Conservation (phyloP, 2,329 filamentous ascomycete genomes). For the Boeremia lycopersici region DNA sequence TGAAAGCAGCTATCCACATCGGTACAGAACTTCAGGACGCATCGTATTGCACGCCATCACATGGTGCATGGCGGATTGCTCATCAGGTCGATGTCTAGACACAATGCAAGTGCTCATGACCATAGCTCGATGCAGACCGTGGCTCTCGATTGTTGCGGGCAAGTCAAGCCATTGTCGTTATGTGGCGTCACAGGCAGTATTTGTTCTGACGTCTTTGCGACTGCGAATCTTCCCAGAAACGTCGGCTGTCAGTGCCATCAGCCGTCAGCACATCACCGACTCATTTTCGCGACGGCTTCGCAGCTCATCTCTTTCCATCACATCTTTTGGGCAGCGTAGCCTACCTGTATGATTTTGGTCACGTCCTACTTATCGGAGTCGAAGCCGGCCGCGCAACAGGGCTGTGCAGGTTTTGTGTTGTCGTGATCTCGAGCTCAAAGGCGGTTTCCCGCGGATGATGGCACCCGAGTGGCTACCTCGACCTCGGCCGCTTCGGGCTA, state of each 20-base stretch:
- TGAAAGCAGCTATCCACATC: no score
- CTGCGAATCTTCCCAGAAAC: background rate
- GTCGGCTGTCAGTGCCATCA: background rate
- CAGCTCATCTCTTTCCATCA: conserved; percentile 1
- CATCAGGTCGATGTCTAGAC: no score
- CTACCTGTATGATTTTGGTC: background rate
- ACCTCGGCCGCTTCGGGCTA: conserved; percentile 19
- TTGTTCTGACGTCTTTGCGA: background rate
- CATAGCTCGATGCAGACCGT: no score
- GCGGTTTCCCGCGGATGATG: conserved; percentile 14
- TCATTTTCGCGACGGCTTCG: background rate
- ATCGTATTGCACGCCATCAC: no score
- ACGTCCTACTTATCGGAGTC: background rate
- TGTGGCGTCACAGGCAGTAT: background rate
- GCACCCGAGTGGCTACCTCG: conserved; percentile 16
- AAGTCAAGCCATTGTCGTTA: background rate
- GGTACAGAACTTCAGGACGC: no score
- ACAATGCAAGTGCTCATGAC: no score
- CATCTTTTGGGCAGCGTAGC: background rate
- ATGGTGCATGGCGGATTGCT: no score
- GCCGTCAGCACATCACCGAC: conserved; percentile 4
- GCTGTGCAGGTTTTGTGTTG: conserved; percentile 3
- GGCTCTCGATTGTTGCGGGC: no score
- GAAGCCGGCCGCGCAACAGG: conserved; percentile 16
- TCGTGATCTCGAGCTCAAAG: background rate